phyloP scores from a whole-genome alignment of 1,139 yeast genomes.

The Sugiyamaella paludigena region DNA sequence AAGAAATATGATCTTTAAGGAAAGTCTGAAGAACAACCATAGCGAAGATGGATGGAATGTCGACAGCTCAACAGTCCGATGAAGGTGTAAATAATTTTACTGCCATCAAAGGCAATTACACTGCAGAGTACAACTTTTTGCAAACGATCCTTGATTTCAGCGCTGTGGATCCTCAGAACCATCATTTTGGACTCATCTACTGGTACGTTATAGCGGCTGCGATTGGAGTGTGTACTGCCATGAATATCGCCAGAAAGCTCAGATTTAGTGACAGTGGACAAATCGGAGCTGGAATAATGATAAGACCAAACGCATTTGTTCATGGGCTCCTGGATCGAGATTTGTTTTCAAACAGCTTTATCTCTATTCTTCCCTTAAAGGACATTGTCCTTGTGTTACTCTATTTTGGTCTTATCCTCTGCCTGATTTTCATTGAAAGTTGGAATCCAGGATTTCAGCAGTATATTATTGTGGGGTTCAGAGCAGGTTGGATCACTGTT shows the following conservation, averaged over 20 bases:
- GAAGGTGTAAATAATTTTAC: no score
- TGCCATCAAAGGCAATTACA: neutral
- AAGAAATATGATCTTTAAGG: no score
- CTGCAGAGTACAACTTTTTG: neutral
- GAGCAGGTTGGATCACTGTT: neutral
- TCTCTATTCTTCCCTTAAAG: neutral
- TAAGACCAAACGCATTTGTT: neutral
- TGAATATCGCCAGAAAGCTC: neutral
- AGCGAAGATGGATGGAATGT: no score
- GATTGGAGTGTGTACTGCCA: neutral
- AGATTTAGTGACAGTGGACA: neutral
- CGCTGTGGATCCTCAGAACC: neutral
- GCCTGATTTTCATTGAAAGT: neutral
- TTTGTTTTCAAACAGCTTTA: neutral
- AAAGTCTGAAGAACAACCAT: no score
- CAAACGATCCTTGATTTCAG: neutral
- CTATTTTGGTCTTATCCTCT: neutral
- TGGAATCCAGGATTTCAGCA: neutral
- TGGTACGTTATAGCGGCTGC: neutral
- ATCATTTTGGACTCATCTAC: neutral
- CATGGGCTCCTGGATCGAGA: neutral
- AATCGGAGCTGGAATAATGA: neutral
- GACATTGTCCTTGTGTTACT: neutral
- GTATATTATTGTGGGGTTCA: neutral
- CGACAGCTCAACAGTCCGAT: no score